Base-by-base conservation (phyloP, 2,329 filamentous ascomycete species). In the Neonectria neomacrospora region DNA sequence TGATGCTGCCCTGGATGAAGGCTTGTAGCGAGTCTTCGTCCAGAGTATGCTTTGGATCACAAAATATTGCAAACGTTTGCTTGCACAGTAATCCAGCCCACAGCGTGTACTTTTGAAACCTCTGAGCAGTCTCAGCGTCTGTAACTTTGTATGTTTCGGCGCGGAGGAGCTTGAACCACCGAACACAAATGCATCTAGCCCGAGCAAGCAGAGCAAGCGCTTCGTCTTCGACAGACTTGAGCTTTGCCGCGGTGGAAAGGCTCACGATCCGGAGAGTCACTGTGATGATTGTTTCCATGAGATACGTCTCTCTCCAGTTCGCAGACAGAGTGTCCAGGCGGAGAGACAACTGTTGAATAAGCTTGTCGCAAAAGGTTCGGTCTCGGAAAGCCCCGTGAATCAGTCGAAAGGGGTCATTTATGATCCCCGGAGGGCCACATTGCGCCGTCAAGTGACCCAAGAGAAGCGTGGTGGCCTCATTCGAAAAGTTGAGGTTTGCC, bases 401-500 rank as follows among this genome's bases (percentile, higher is more conserved):
- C 1, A 77, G 70, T 3, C 89, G 80, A 0, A 73, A 65, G 0
- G 66, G 11, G 37, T 81, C 73, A 7, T 72, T 51, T 0, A 67
- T 54, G 3, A 63, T 56, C 1, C 71, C 71, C 3, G 44, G 28
- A 3, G 87, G 87, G 0, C 90, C 90, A 1, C 80, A 81, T 65
- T 91, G 84, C 0, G 83, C 66, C 0, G 81, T 76, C 0, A 91
- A 75, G 10, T 86, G 82, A 1, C 77, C 76, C 2, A 91, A 70
- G 0, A 90, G 70, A 0, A 79, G 65, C 50, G 81, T 80, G 0
- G 84, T 85, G 0, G 83, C 81, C 20, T 86, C 82, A 0, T 83
- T 82, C n/a, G 85, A 87, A 65, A 91, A 87, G 65, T 90, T 90
- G 5, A 92, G 60, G 62, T 86, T 74, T 1, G 84, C 81, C 0